phyloP scores from a whole-genome alignment of 495 filamentous ascomycete species.

The Penicillium diatomitis region DNA sequence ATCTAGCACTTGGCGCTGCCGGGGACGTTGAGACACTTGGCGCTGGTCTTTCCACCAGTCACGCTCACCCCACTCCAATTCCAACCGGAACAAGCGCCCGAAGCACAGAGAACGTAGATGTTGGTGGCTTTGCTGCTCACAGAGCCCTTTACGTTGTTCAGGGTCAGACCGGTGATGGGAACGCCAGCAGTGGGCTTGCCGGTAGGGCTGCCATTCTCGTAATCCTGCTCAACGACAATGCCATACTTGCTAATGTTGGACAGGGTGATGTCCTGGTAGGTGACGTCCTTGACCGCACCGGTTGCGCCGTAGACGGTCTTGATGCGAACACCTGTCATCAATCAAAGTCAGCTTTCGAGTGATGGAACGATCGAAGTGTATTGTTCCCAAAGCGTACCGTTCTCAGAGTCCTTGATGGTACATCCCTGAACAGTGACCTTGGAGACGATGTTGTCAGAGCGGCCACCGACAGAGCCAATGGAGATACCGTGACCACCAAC shows the following conservation, averaged over 20 bases:
- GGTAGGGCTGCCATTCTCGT: constrained; percentile 52
- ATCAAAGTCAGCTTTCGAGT: neutral
- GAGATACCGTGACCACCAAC: constrained; percentile 42
- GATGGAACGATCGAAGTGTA: neutral
- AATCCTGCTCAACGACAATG: constrained; percentile 62
- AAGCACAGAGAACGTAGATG: constrained; percentile 47
- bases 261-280: constrained; percentile 51
- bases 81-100: constrained; percentile 34
- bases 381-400: constrained; percentile 24
- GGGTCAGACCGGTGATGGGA: constrained; percentile 48
- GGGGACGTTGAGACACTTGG: constrained; percentile 31
- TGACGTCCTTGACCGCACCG: constrained; percentile 47
- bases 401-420: constrained; percentile 43
- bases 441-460: constrained; percentile 49
- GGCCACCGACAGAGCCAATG: constrained; percentile 60
- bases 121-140: constrained; percentile 33
- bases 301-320: constrained; percentile 53
- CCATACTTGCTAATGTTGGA: constrained; percentile 51
- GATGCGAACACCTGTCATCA: constrained; percentile 36
- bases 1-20: constrained; percentile 4
- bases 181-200: constrained; percentile 54
- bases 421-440: constrained; percentile 46
- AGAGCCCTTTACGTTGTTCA: constrained; percentile 43
- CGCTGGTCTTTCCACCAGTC: constrained; percentile 37
- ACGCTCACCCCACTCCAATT: constrained; percentile 36